These are phyloP conservation scores for Hypoxylon rickii DNA, from an alignment of 495 filamentous ascomycete genomes.

Conservation along the genomic window DNA sequence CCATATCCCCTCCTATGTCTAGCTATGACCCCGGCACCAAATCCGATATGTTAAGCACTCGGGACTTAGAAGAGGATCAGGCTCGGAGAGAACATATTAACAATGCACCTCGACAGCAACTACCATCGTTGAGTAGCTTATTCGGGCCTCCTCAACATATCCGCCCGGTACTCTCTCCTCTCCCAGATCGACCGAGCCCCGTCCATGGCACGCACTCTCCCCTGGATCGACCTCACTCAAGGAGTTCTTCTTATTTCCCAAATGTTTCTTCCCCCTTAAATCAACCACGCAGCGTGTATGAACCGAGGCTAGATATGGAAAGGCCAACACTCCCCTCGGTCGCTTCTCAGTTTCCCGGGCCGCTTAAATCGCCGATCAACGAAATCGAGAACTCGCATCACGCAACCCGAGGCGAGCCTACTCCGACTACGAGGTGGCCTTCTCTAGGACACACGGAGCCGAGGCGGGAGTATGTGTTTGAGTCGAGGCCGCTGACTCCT, in stretches of 20 bases:
- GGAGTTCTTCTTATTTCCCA: constrained; percentile 54
- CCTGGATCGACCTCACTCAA: constrained; percentile 49
- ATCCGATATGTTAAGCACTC: constrained; percentile 48
- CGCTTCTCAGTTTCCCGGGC: constrained; percentile 46
- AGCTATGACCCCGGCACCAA: constrained; percentile 53
- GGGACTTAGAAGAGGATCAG: constrained; percentile 40
- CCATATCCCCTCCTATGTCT: constrained; percentile 56
- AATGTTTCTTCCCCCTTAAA: constrained; percentile 36
- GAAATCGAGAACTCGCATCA: constrained; percentile 40
- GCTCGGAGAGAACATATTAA: constrained; percentile 38
- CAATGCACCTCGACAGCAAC: constrained; percentile 48
- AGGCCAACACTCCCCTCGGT: constrained; percentile 46
- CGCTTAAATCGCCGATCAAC: constrained; percentile 44
- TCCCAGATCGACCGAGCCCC: constrained; percentile 48
- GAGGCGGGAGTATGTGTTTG: constrained; percentile 40
- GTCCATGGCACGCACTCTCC: constrained; percentile 47
- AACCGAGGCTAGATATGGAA: constrained; percentile 43
- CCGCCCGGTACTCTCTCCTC: constrained; percentile 48
- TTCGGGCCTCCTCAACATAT: constrained; percentile 51
- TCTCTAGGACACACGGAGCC: constrained; percentile 34
- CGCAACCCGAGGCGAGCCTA: constrained; percentile 23
- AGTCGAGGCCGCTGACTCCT: constrained; percentile 33
- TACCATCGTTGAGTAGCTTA: constrained; percentile 59
- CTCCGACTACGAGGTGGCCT: constrained; percentile 26
- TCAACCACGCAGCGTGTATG: constrained; percentile 50